Evolutionary conservation across 768 basidiomycete species (phyloP), one percentile per base, ranked within the genome.

Genomic region (Porphyrellus cyaneotinctus): DNA sequence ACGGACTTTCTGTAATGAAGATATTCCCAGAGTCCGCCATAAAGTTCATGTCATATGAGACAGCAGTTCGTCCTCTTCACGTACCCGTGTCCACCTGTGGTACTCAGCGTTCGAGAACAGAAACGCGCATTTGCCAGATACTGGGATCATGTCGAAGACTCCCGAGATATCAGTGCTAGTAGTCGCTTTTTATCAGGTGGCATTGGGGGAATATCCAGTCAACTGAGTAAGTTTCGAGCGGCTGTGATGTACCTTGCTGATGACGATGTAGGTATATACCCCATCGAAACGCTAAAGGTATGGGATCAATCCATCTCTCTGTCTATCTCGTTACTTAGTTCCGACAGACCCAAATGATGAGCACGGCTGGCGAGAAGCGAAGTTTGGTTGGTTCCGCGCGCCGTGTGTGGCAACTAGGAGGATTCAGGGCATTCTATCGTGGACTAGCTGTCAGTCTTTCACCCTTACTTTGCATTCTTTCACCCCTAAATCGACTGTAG

Each of bases 21-120:
- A 97, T 98, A 57, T 89, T 97, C 57, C 95, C 95, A 6, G 95
- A 98, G 75, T 97, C 93, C 43, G 97, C 97, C 24, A 97, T 98
- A 79, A 98, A 98, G 72, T 98, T 99, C 75, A 85, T 95, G 60
- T 71, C 90, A 4, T 98, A 98, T 70, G 97, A 98, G 71, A 87
- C 91, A 52, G 85, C 92, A 49, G 92, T 94, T 61, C 70, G 87
- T 79, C 39, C 47, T 57, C 37, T 60, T 18, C 56, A 58, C 47
- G 45, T 52, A 23, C 22, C 33, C 43, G 18, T 52, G 38, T 48
- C 55, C n/a, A 62, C 45, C 46, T 45, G 47, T 58, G 31, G 38
- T 56, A 54, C 54, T 57, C 49, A 58, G 62, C 54, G 24, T 49
- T 62, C 14, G 55, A 41, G 17, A 51, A 47, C 66, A 95, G 92